Evolutionary conservation across 345 rosid species (phyloP).

Genomic region (Moringa oleifera): DNA sequence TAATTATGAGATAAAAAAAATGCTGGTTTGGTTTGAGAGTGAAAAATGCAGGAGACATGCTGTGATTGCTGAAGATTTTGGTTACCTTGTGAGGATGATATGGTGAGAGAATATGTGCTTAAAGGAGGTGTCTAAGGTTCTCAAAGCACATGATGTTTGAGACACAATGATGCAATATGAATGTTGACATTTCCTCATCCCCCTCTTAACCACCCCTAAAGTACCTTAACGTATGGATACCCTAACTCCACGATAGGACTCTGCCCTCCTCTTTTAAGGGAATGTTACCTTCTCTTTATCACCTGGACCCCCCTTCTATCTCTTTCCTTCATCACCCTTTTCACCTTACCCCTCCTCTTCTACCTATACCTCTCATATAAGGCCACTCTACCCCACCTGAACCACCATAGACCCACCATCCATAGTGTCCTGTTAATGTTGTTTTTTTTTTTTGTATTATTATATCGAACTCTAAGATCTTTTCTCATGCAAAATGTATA

Average conservation of each 20-base stretch:
- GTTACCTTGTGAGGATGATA: slow-evolving; percentile 11
- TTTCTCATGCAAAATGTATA: too few relatives aligned
- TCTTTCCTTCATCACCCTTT: too few relatives aligned
- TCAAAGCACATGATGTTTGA: slow-evolving; percentile 25
- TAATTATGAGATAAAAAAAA: too few relatives aligned
- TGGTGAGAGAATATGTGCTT: slow-evolving; percentile 31
- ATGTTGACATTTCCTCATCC: slow-evolving; percentile 6
- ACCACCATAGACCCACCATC: too few relatives aligned
- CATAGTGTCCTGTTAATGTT: too few relatives aligned
- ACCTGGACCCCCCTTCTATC: too few relatives aligned
- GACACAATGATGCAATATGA: slow-evolving; percentile 10
- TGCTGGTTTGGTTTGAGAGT: too few relatives aligned
- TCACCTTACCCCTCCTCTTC: too few relatives aligned
- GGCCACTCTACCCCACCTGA: too few relatives aligned
- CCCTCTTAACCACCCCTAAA: background rate
- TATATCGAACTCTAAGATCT: too few relatives aligned
- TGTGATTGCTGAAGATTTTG: slow-evolving; percentile 27
- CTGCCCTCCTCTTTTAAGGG: slow-evolving; percentile 21
- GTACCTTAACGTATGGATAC: slow-evolving; percentile 26
- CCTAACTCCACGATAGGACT: slow-evolving; percentile 27
- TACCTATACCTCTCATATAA: too few relatives aligned
- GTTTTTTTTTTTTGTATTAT: too few relatives aligned
- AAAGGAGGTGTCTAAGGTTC: slow-evolving; percentile 11
- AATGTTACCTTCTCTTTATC: slow-evolving; percentile 6
- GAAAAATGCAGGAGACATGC: slow-evolving; percentile 20